Evolutionary conservation across 2,329 filamentous ascomycete genomes (phyloP), one percentile per base, ranked within the genome.

Genomic region (Colletotrichum navitas): DNA sequence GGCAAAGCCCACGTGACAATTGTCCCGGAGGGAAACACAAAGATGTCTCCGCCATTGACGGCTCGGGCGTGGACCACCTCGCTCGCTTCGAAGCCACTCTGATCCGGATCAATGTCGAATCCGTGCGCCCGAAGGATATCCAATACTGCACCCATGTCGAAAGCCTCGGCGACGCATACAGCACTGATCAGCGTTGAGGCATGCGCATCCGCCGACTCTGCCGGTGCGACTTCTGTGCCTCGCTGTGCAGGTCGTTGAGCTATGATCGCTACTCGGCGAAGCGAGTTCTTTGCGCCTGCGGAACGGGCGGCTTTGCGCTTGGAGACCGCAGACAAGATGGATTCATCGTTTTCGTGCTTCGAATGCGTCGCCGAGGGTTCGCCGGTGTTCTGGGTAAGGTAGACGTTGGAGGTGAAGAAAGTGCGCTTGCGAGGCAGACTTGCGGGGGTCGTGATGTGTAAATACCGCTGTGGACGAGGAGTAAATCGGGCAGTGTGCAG

Each of bases 21-120:
- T 16, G 95, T 97, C 14, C 96, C 96, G 0, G 95, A 97, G 11
- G 95, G 94, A 75, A 99, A 99, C 68, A 99, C 91, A 79, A 98
- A 98, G 62, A 98, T 90, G 82, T 99, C 96, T 43, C 94, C 95
- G 69, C 90, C 86, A 78, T 89, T 88, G 71, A 87, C 84, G 11
- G 86, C 85, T 63, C 88, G 84, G 8, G 89, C 90, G 77, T 92
- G 90, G 60, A 92, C 87, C 7, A 92, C 89, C 76, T 91, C 89
- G 74, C 85, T 84, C 58, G 85, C 83, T 74, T 91, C 88, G 75
- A 92, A 91, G 18, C 85, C 87, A 16, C 87, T 89, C 60, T 81
- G 83, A 75, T 92, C 88, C 2, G 90, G 90, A 76, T 92, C 89
- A 64, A 91, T 86, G 51, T 83, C 81, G 77, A 91, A 91, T 60